phyloP scores from a whole-genome alignment of 371 early-diverging fungal species.

The Mortierella sp. region DNA sequence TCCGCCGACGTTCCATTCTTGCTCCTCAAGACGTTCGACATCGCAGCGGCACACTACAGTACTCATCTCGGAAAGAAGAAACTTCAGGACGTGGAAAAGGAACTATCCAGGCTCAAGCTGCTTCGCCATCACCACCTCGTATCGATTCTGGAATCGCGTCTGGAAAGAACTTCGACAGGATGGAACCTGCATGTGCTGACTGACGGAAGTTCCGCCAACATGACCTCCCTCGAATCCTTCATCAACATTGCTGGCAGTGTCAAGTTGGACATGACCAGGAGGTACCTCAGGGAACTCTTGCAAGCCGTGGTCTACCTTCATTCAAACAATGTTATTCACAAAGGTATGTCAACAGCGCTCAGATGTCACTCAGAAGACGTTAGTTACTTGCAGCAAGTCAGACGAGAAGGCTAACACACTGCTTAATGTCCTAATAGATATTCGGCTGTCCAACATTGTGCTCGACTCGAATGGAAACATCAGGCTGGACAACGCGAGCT shows the following conservation, averaged over 20 bases:
- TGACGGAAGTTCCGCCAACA: constrained; percentile 62
- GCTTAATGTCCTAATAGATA: constrained; percentile 26
- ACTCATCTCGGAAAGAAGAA: constrained; percentile 67
- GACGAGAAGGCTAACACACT: not conserved
- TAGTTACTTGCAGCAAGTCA: not conserved
- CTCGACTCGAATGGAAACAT: constrained; percentile 58
- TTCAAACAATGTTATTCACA: constrained; percentile 70
- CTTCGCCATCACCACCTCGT: constrained; percentile 69
- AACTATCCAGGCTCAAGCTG: constrained; percentile 68
- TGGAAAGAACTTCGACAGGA: constrained; percentile 61
- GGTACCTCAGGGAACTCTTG: constrained; percentile 71
- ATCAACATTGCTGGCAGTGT: constrained; percentile 53
- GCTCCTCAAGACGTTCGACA: constrained; percentile 49
- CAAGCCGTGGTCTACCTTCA: constrained; percentile 71
- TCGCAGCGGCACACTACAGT: constrained; percentile 43
- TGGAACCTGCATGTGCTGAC: constrained; percentile 73
- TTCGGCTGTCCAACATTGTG: constrained; percentile 61
- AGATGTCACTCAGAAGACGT: not conserved
- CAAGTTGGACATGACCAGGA: constrained; percentile 61
- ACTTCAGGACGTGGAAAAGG: constrained; percentile 72
- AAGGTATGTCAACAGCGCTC: constrained; percentile 56
- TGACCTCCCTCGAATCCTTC: constrained; percentile 66
- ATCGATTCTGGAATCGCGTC: constrained; percentile 67
- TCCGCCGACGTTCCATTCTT: constrained; percentile 50
- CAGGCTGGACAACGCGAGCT: constrained; percentile 59